Evolutionary conservation across 352 stramenopile genomes (phyloP), one percentile per base, ranked within the genome.

Genomic region (Nothophytophthora sp.): DNA sequence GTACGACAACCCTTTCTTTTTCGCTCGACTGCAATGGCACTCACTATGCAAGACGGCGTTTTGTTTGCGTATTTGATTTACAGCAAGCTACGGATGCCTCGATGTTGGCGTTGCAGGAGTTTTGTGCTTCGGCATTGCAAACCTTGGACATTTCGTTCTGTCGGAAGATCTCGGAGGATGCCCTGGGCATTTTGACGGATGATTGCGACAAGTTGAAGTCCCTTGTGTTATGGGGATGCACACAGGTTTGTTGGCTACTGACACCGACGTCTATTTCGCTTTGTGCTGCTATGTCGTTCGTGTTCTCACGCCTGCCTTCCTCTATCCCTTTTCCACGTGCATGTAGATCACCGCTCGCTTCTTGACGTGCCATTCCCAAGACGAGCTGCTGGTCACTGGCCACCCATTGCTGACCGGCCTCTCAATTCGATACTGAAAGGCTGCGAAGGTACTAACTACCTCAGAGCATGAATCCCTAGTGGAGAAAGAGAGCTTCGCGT

Each of bases 81-180:
- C 45, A 92, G 81, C 62, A 88, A 61, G 57, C 50, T 22, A 91
- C 78, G 0, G 79, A 90, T 18, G 70, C 51, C 7, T 47, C 70
- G 5, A 73, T 91, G 32, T 41, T 73, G 23, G 52, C 62, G 15
- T 52, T 93, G 35, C 60, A 85, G 35, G 73, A 76, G 34, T 56
- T 78, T 33, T 91, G 80, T 22, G 41, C 58, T 6, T 60, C 57
- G 7, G 79, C 50, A 24, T 36, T 93, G 2, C 44, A 48, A 2
- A 70, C 48, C 8, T 63, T 93, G 15, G 80, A 93, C 55, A 75
- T 93, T 27, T 93, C 83, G 4, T 93, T 93, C 38, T 91, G 81
- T 27, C 69, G 83, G 12, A 78, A 78, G 16, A 73, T 93, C 11
- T 68, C 70, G 0, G 83, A 93, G 45, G 77, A 91, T 29, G 76